phyloP scores from a whole-genome alignment of 768 basidiomycete species.

The Phanerochaete carnosa region DNA sequence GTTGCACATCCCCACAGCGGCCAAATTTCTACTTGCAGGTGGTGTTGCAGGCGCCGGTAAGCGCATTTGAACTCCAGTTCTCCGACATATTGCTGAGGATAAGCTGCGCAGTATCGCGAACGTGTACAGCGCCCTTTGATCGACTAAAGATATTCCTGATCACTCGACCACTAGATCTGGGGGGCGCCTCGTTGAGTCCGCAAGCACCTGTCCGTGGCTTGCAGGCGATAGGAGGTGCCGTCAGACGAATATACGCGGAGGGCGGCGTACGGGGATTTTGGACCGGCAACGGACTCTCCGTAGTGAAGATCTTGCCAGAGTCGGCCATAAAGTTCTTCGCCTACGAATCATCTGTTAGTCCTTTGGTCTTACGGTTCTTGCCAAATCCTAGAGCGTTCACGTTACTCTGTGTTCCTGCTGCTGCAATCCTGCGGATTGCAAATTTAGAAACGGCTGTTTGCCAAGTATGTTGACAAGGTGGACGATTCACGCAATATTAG shows the following conservation, averaged over 20 bases:
- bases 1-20: conserved; percentile 67
- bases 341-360: conserved; percentile 86
- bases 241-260: conserved; percentile 81
- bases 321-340: conserved; percentile 98
- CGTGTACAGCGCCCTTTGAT: conserved; percentile 97
- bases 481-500: conserved; percentile 88
- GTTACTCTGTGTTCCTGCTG: neutral
- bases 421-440: neutral
- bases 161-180: conserved; percentile 76
- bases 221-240: conserved; percentile 66
- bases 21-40: conserved; percentile 90
- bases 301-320: conserved; percentile 95
- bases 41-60: conserved; percentile 92
- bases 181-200: conserved; percentile 44
- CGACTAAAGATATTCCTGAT: conserved; percentile 95
- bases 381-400: neutral
- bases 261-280: conserved; percentile 91
- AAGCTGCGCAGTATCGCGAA: conserved; percentile 72
- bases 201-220: conserved; percentile 49
- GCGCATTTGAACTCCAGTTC: conserved; percentile 20
- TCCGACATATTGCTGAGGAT: neutral
- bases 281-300: conserved; percentile 96
- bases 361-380: conserved; percentile 3
- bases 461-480: conserved; percentile 86
- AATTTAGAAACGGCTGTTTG: conserved; percentile 90